A percentile compares a stretch with the other conserved stretches of the same genome.
Evolutionary conservation across 768 basidiomycete species (phyloP).

Genomic region (Tylopilus plumbeoviolaceoides): DNA sequence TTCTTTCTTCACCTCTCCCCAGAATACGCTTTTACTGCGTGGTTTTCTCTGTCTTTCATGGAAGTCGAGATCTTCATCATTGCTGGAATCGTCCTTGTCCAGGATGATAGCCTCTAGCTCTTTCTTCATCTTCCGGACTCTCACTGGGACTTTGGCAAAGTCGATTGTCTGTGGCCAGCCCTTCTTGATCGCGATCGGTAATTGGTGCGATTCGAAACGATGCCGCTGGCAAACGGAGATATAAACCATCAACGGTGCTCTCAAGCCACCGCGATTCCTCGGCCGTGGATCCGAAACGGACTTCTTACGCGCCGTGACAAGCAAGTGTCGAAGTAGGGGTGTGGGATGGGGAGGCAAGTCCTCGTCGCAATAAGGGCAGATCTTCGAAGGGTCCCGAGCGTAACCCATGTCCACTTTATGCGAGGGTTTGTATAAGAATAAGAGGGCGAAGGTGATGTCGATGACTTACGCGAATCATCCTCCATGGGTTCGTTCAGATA

Average conservation of each 20-base stretch:
- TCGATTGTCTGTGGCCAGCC: conserved; percentile 79
- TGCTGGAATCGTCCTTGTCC: conserved; percentile 34
- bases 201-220: conserved; percentile 65
- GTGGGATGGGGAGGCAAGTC: conserved; percentile 62
- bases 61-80: conserved; percentile 13
- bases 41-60: conserved; percentile 16
- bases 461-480: conserved; percentile 41
- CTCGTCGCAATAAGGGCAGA: conserved; percentile 83
- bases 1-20: conserved; percentile 61
- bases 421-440: background rate
- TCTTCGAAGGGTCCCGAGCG: conserved; percentile 54
- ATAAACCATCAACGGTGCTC: conserved; percentile 47
- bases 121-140: conserved; percentile 50
- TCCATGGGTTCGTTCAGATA: conserved; percentile 24
- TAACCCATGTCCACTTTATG: conserved; percentile 48
- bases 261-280: conserved; percentile 63
- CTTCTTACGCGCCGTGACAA: conserved; percentile 47
- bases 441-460: background rate
- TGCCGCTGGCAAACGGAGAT: conserved; percentile 74
- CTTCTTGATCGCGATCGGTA: conserved; percentile 64
- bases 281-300: conserved; percentile 62
- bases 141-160: conserved; percentile 49
- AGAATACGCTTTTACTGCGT: conserved; percentile 54
- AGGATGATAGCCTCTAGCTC: conserved; percentile 49
- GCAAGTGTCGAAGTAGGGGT: conserved; percentile 49